These are phyloP conservation scores for Leccinum ochraceum DNA, from an alignment of 768 basidiomycete species.

Conservation along the genomic window DNA sequence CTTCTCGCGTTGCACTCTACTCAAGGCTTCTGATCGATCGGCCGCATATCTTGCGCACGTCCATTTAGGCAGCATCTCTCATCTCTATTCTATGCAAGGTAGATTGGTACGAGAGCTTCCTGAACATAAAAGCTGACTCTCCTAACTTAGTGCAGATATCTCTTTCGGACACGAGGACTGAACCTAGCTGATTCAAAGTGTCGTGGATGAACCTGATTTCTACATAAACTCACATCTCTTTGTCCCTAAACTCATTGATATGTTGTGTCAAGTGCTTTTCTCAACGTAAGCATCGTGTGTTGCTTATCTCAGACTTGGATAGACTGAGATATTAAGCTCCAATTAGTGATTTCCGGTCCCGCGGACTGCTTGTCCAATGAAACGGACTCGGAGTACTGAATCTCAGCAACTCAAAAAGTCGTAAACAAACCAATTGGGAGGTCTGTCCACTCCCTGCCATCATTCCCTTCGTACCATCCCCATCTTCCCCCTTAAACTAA, in stretches of 20 bases:
- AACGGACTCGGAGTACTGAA: background rate
- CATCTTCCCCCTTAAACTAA: background rate
- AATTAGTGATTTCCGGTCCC: background rate
- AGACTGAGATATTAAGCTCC: background rate
- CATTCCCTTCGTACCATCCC: background rate
- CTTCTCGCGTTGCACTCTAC: background rate
- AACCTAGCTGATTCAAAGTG: too few relatives aligned
- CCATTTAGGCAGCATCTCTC: background rate
- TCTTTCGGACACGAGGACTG: too few relatives aligned
- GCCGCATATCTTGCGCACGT: background rate
- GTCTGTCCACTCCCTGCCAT: background rate
- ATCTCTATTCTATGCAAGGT: background rate
- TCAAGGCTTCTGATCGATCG: background rate
- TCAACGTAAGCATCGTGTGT: background rate
- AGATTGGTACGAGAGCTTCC: background rate
- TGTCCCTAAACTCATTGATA: background rate
- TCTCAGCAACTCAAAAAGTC: background rate
- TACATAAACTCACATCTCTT: too few relatives aligned
- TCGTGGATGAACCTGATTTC: too few relatives aligned
- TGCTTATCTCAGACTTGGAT: background rate
- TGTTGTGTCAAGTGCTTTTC: background rate
- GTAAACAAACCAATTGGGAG: background rate
- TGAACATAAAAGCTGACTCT: background rate
- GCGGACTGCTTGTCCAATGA: background rate
- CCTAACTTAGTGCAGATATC: too few relatives aligned